These are phyloP conservation scores for Phaeolepiota aurea DNA, from an alignment of 768 basidiomycete species.

Conservation along the genomic window DNA sequence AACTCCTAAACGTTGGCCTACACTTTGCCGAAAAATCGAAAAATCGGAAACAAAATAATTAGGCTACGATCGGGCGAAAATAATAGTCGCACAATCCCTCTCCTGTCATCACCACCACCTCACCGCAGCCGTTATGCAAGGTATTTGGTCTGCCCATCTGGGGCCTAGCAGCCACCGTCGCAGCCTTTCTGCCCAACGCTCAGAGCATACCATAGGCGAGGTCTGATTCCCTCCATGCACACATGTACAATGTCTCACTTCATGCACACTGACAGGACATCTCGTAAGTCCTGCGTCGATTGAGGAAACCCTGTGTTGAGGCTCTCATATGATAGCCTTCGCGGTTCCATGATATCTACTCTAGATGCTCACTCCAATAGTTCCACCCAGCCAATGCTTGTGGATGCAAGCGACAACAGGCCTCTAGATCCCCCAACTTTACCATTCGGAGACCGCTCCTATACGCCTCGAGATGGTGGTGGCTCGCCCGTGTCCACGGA, in stretches of 20 bases:
- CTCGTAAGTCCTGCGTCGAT: conserved; percentile 7
- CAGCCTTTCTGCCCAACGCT: not conserved
- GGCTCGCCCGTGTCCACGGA: not conserved
- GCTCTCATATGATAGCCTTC: not conserved
- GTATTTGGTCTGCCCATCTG: not conserved
- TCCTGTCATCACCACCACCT: conserved; percentile 9
- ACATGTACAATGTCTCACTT: not conserved
- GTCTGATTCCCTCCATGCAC: not conserved
- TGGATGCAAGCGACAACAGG: not conserved
- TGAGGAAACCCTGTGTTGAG: conserved; percentile 14
- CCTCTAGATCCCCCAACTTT: not conserved
- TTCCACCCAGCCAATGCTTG: not conserved
- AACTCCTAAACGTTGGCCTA: no score
- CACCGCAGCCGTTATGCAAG: not conserved
- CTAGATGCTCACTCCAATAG: not conserved
- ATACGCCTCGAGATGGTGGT: not conserved
- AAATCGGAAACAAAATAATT: conserved; percentile 18
- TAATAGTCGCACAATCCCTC: not conserved
- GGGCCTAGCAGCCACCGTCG: not conserved
- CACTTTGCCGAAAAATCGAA: conserved; percentile 4
- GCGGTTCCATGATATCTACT: not conserved
- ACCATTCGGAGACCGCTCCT: not conserved
- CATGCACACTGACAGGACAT: not conserved
- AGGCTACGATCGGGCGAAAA: conserved; percentile 8
- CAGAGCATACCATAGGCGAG: not conserved